Conservation (phyloP, 1,284 basidiomycete genomes). For the Lentinula novae-zelandiae region DNA sequence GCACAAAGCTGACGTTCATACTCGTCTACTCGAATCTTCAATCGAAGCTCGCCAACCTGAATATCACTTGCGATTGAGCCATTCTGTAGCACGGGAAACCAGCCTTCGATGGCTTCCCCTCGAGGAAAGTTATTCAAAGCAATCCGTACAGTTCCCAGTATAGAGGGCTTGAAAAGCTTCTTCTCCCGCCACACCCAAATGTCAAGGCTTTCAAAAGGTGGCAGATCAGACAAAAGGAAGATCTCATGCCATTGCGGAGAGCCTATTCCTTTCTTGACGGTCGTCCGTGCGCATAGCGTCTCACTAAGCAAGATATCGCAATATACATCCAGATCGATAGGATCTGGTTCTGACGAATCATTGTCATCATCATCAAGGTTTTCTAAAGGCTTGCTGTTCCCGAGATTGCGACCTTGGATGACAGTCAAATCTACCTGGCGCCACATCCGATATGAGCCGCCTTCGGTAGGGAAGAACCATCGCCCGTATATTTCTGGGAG, state of each 20-base stretch:
- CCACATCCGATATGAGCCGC: slow-evolving; percentile 82
- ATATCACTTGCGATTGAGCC: slow-evolving; percentile 44
- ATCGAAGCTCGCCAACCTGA: slow-evolving; percentile 69
- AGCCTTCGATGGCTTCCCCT: slow-evolving; percentile 72
- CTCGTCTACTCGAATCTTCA: slow-evolving; percentile 75
- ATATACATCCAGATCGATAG: slow-evolving; percentile 61
- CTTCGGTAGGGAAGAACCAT: slow-evolving; percentile 51
- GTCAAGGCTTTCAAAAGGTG: slow-evolving; percentile 66
- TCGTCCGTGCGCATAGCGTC: slow-evolving; percentile 64
- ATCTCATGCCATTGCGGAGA: slow-evolving; percentile 75
- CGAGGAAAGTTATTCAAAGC: slow-evolving; percentile 67
- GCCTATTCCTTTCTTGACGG: slow-evolving; percentile 60
- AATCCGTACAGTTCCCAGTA: slow-evolving; percentile 63
- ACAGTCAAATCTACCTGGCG: slow-evolving; percentile 70
- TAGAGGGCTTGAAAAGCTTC: slow-evolving; percentile 48
- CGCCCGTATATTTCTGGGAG: slow-evolving; percentile 73
- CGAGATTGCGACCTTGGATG: slow-evolving; percentile 67
- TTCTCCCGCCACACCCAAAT: slow-evolving; percentile 66
- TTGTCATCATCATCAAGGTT: slow-evolving; percentile 23
- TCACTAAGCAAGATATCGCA: slow-evolving; percentile 69
- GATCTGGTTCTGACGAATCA: slow-evolving; percentile 43
- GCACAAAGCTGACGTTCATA: slow-evolving; percentile 34
- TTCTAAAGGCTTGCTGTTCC: slow-evolving; percentile 36
- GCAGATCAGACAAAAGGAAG: slow-evolving; percentile 69
- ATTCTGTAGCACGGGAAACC: slow-evolving; percentile 71